Percentiles rank a stretch among this genome's conserved stretches.
phyloP scores from a whole-genome alignment of 1,139 yeast species.

The Starmera stellimalicola region DNA sequence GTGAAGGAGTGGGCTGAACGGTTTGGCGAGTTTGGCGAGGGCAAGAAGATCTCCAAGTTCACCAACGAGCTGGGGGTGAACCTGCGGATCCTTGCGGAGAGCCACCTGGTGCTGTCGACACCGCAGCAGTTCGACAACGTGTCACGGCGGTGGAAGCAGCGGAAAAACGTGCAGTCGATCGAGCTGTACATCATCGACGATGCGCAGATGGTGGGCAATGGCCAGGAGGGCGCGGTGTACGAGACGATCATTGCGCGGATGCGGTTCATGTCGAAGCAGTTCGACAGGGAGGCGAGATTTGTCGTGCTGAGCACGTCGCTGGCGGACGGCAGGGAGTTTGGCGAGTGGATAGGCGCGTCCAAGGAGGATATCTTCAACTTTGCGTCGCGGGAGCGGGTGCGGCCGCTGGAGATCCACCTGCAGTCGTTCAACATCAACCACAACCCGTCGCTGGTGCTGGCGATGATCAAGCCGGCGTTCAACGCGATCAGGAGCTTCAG shows the following conservation, averaged over 20 bases:
- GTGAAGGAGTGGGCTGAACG: conserved; percentile 41
- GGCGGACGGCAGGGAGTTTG: conserved; percentile 69
- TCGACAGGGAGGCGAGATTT: conserved; percentile 45
- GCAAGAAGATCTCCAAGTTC: conserved; percentile 45
- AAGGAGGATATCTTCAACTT: conserved; percentile 58
- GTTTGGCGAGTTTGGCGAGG: conserved; percentile 32
- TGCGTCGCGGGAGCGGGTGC: conserved; percentile 49
- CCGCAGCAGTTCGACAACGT: conserved; percentile 68
- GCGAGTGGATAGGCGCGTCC: conserved; percentile 75
- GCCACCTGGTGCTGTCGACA: conserved; percentile 68
- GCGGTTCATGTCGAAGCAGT: conserved; percentile 57
- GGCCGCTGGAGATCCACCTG: conserved; percentile 50
- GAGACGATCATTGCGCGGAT: conserved; percentile 66
- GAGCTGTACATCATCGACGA: conserved; percentile 70
- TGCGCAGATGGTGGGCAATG: conserved; percentile 59
- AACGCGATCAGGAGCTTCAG: conserved; percentile 23
- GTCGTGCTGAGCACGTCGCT: conserved; percentile 62
- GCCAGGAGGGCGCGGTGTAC: conserved; percentile 45
- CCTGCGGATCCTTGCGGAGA: conserved; percentile 40
- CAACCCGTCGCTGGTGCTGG: conserved; percentile 39
- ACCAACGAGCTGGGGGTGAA: conserved; percentile 55
- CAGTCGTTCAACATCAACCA: conserved; percentile 39
- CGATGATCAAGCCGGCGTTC: conserved; percentile 44
- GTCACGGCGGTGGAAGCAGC: conserved; percentile 75
- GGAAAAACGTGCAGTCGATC: conserved; percentile 59